Conservation (phyloP, 192 early-diverging fungal genomes). For the Backusella australiensis region DNA sequence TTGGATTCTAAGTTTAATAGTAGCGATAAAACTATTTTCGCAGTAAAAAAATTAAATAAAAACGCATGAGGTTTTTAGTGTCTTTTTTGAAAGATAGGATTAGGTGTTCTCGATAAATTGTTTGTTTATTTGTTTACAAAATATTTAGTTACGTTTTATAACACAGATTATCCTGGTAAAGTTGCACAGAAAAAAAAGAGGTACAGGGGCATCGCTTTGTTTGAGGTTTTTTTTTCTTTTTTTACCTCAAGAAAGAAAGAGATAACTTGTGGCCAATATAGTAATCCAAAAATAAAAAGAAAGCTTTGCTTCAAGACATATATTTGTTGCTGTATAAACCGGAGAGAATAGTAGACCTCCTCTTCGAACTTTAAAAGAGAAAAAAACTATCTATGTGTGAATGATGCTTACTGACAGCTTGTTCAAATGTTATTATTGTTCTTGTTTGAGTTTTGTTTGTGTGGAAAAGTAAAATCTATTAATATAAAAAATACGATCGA, state of each 20-base stretch:
- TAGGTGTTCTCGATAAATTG: background rate
- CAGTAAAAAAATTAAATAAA: background rate
- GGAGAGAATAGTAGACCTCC: background rate
- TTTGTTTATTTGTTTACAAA: slow-evolving; percentile 7
- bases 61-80: background rate
- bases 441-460: background rate
- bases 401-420: background rate
- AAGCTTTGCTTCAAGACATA: too few relatives aligned
- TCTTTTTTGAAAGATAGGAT: background rate
- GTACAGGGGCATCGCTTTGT: background rate
- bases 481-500: background rate
- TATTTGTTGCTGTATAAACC: background rate
- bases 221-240: background rate
- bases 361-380: background rate
- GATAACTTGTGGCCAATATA: background rate
- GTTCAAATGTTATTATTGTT: background rate
- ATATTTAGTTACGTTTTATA: background rate
- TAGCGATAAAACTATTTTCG: background rate
- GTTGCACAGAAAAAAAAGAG: background rate
- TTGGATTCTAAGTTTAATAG: background rate
- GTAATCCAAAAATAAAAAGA: too few relatives aligned
- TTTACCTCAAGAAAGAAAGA: background rate
- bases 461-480: background rate
- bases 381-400: background rate
- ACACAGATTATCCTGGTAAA: background rate